These are phyloP conservation scores for Microbotryum scabiosae DNA, from an alignment of 1,284 basidiomycete genomes.

Conservation along the genomic window DNA sequence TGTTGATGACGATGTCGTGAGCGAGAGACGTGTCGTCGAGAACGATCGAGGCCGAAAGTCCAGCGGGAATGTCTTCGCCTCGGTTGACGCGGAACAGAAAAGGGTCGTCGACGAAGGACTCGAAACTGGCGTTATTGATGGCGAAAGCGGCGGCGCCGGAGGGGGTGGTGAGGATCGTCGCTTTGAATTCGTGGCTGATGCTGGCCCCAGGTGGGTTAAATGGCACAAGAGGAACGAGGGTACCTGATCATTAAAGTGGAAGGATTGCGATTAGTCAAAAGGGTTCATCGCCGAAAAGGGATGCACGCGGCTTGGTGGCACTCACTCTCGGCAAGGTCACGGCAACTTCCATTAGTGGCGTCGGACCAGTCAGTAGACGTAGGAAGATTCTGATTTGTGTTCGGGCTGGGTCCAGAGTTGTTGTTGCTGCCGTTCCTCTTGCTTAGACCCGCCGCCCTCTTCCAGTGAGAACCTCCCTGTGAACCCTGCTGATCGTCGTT, in stretches of 20 bases:
- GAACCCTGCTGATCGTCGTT: too few species aligned
- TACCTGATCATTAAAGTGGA: neutral
- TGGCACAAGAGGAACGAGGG: constrained; percentile 32
- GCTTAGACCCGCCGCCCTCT: too few species aligned
- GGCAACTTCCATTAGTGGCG: constrained; percentile 8
- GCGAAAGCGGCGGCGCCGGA: constrained; percentile 8
- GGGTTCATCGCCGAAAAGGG: too few species aligned
- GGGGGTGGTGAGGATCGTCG: neutral
- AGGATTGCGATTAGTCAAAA: neutral
- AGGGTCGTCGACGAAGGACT: constrained; percentile 35
- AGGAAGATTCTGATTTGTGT: constrained; percentile 4
- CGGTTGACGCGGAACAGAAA: constrained; percentile 32
- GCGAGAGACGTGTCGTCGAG: constrained; percentile 29
- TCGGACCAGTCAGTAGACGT: constrained; percentile 31
- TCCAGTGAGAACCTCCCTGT: too few species aligned
- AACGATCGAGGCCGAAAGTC: constrained; percentile 8
- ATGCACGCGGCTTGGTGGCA: too few species aligned
- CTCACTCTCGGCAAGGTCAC: constrained; percentile 30
- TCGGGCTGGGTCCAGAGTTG: too few species aligned
- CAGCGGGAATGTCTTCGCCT: constrained; percentile 24
- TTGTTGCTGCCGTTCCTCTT: too few species aligned
- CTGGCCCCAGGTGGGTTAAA: constrained; percentile 23
- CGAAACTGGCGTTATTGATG: constrained; percentile 22
- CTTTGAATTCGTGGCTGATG: constrained; percentile 28
- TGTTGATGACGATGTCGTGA: constrained; percentile 36